Evolutionary conservation across 2,329 filamentous ascomycete genomes (phyloP).

Genomic region (Colletotrichum spinosum): DNA sequence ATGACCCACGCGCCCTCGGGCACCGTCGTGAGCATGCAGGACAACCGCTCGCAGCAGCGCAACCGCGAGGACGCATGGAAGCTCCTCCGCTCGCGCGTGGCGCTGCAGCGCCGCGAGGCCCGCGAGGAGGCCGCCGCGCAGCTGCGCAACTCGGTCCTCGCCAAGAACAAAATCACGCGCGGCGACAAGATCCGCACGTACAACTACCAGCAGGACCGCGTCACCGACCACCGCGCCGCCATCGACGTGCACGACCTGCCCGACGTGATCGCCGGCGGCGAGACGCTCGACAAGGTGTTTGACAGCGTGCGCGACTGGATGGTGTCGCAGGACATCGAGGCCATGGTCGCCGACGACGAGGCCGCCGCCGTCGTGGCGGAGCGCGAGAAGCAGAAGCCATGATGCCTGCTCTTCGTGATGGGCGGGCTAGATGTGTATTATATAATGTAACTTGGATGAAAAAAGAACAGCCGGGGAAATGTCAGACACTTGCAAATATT

Average conservation of each 20-base stretch:
- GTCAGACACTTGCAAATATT: too few relatives aligned
- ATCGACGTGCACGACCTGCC: slow-evolving; percentile 84
- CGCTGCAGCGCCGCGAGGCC: slow-evolving; percentile 82
- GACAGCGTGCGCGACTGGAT: slow-evolving; percentile 83
- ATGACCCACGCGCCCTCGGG: slow-evolving; percentile 91
- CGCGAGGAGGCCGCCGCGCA: slow-evolving; percentile 83
- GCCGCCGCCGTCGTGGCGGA: slow-evolving; percentile 42
- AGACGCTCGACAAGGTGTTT: slow-evolving; percentile 80
- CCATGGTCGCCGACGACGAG: slow-evolving; percentile 74
- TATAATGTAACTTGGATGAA: neutral
- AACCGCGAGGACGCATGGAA: slow-evolving; percentile 92
- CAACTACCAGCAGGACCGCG: slow-evolving; percentile 80
- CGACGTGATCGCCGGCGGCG: slow-evolving; percentile 80
- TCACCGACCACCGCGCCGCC: slow-evolving; percentile 89
- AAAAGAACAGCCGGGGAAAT: neutral
- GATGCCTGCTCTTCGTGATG: neutral
- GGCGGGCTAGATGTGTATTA: neutral
- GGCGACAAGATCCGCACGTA: slow-evolving; percentile 96
- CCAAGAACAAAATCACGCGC: slow-evolving; percentile 84
- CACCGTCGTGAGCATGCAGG: slow-evolving; percentile 91
- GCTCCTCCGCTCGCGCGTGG: slow-evolving; percentile 83
- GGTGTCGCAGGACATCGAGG: slow-evolving; percentile 78
- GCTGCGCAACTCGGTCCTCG: slow-evolving; percentile 82
- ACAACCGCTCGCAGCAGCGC: slow-evolving; percentile 87
- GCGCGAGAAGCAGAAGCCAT: slow-evolving; percentile 34